A percentile compares a stretch with the other conserved stretches of the same genome.
Conservation (phyloP, 768 basidiomycete genomes). For the Suillus hirtellus region DNA sequence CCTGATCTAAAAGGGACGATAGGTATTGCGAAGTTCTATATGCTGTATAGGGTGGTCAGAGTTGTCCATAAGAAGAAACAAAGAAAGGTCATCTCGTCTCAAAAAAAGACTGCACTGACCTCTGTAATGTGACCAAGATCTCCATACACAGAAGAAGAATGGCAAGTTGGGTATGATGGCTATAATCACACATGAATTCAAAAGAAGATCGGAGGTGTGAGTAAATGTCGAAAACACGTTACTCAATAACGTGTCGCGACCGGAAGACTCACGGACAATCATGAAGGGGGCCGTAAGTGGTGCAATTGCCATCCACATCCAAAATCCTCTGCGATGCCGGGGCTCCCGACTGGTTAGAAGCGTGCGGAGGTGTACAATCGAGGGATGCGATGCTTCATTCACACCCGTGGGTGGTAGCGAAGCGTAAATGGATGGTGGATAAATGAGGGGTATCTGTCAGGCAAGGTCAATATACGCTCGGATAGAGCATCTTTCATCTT, state of each 20-base stretch:
- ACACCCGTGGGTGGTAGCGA: slow-evolving; percentile 34
- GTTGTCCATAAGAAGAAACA: not conserved
- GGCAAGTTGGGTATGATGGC: slow-evolving; percentile 83
- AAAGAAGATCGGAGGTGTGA: slow-evolving; percentile 5
- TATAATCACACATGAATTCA: slow-evolving; percentile 26
- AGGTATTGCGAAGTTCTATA: slow-evolving; percentile 73
- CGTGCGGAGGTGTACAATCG: slow-evolving; percentile 45
- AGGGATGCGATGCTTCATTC: slow-evolving; percentile 31
- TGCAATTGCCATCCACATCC: slow-evolving; percentile 61
- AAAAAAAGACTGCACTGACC: slow-evolving; percentile 41
- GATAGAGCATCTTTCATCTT: not conserved
- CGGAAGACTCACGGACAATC: slow-evolving; percentile 62
- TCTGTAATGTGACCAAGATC: slow-evolving; percentile 83
- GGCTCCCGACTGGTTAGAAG: slow-evolving; percentile 59
- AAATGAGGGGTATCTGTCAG: slow-evolving; percentile 52
- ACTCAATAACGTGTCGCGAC: not conserved
- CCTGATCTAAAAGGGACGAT: slow-evolving; percentile 54
- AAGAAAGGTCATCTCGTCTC: slow-evolving; percentile 1
- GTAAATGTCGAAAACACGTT: not conserved
- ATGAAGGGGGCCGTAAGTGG: slow-evolving; percentile 78
- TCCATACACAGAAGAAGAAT: slow-evolving; percentile 84
- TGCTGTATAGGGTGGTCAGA: slow-evolving; percentile 38
- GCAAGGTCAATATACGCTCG: not conserved
- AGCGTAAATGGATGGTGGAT: slow-evolving; percentile 55
- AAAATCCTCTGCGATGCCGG: slow-evolving; percentile 65